Percentiles rank a stretch among this genome's conserved stretches.
Evolutionary conservation across 306 rosid species (phyloP).

Genomic region (Quercus ilex): DNA sequence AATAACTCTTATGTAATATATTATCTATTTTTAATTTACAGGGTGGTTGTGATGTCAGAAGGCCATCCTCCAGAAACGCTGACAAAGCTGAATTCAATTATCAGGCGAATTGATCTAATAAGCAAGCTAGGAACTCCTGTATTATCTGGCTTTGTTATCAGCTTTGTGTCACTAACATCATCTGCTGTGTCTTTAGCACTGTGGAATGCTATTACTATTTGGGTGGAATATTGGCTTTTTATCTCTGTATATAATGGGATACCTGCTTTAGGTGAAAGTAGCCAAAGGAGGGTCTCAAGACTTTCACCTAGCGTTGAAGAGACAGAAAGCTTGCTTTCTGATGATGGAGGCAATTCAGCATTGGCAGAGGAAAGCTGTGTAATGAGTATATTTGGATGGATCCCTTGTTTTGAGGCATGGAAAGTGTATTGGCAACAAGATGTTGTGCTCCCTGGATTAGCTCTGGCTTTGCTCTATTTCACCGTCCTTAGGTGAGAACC

Average conservation of each 20-base stretch:
- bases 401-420: slow-evolving; percentile 70
- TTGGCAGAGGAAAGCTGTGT: slow-evolving; percentile 23
- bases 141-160: slow-evolving; percentile 75
- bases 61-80: slow-evolving; percentile 57
- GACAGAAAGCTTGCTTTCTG: slow-evolving; percentile 31
- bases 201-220: slow-evolving; percentile 66
- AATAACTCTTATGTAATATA: no score
- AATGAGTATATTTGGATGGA: slow-evolving; percentile 16
- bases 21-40: slow-evolving; percentile 23
- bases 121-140: slow-evolving; percentile 88
- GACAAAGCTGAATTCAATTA: slow-evolving; percentile 64
- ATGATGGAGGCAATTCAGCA: slow-evolving; percentile 3
- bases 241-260: slow-evolving; percentile 71
- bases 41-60: slow-evolving; percentile 90
- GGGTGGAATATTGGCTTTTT: slow-evolving; percentile 88
- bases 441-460: slow-evolving; percentile 72
- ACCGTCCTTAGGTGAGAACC: slow-evolving; percentile 76
- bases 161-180: slow-evolving; percentile 74
- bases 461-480: slow-evolving; percentile 75
- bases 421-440: slow-evolving; percentile 70
- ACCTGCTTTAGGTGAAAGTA: slow-evolving; percentile 63
- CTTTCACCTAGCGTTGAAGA: slow-evolving; percentile 25
- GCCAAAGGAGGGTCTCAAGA: slow-evolving; percentile 47
- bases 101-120: slow-evolving; percentile 76
- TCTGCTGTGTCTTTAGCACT: slow-evolving; percentile 75